Conservation (phyloP, 2,329 filamentous ascomycete species). For the Curvularia sp. region DNA sequence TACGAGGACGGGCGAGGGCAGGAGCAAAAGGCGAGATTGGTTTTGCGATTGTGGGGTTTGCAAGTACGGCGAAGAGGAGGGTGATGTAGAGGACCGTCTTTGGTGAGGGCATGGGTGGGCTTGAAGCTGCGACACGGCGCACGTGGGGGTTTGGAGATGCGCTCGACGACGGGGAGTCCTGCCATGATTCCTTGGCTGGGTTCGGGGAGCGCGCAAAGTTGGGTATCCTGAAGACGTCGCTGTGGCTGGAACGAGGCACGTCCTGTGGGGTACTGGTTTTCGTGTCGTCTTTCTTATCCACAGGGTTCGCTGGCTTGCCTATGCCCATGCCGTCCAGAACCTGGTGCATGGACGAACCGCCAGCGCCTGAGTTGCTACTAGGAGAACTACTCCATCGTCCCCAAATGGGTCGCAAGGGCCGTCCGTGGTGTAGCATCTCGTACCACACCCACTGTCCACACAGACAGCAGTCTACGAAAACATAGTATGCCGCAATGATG, state of each 20-base stretch:
- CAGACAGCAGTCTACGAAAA: slow-evolving; percentile 68
- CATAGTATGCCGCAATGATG: slow-evolving; percentile 69
- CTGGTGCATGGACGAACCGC: slow-evolving; percentile 39
- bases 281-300: slow-evolving; percentile 22
- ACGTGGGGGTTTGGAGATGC: slow-evolving; percentile 40
- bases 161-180: slow-evolving; percentile 26
- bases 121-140: slow-evolving; percentile 46
- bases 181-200: slow-evolving; percentile 36
- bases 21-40: slow-evolving; percentile 37
- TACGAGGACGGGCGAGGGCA: slow-evolving; percentile 20
- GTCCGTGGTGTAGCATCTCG: slow-evolving; percentile 61
- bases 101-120: slow-evolving; percentile 55
- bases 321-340: slow-evolving; percentile 33
- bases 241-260: slow-evolving; percentile 40
- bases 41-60: slow-evolving; percentile 47
- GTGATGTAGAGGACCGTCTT: slow-evolving; percentile 56
- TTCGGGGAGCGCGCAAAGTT: slow-evolving; percentile 46
- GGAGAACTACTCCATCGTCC: slow-evolving; percentile 32
- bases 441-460: slow-evolving; percentile 72
- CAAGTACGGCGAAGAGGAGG: slow-evolving; percentile 54
- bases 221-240: slow-evolving; percentile 47
- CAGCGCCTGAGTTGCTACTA: slow-evolving; percentile 23
- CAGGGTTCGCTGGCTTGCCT: slow-evolving; percentile 17
- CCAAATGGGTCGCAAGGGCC: slow-evolving; percentile 52
- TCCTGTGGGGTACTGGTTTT: slow-evolving; percentile 26